Conservation (phyloP, 2,329 filamentous ascomycete species). For the Trichoderma cornu-damae region DNA sequence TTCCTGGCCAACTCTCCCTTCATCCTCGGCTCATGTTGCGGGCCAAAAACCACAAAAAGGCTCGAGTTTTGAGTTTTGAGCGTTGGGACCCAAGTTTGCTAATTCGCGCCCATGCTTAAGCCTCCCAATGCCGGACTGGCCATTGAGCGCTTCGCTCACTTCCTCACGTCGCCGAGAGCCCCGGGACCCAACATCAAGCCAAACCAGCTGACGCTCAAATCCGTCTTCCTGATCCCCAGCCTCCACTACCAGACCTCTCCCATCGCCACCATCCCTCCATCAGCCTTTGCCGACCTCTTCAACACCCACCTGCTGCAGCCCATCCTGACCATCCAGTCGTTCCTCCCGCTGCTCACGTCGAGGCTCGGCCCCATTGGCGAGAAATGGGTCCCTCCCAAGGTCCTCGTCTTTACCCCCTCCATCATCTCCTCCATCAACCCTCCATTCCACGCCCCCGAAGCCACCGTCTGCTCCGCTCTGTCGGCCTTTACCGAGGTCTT, state of each 20-base stretch:
- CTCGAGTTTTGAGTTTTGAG: not conserved
- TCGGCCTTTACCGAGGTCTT: slow-evolving; percentile 79
- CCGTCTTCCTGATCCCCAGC: slow-evolving; percentile 78
- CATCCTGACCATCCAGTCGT: slow-evolving; percentile 80
- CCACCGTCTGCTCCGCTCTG: slow-evolving; percentile 79
- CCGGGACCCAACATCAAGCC: slow-evolving; percentile 71
- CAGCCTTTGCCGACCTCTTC: slow-evolving; percentile 81
- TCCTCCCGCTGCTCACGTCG: slow-evolving; percentile 71
- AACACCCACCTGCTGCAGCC: slow-evolving; percentile 89
- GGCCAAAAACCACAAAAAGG: not conserved
- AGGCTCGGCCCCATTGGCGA: slow-evolving; percentile 51
- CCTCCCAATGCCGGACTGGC: slow-evolving; percentile 62
- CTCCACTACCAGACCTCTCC: slow-evolving; percentile 75
- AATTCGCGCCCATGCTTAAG: slow-evolving; percentile 38
- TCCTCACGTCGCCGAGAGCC: slow-evolving; percentile 68
- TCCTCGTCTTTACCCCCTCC: slow-evolving; percentile 72
- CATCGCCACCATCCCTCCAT: slow-evolving; percentile 77
- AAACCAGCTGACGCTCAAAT: slow-evolving; percentile 70
- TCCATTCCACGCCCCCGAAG: slow-evolving; percentile 79
- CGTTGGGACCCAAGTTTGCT: not conserved
- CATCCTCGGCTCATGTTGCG: not conserved
- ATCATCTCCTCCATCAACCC: slow-evolving; percentile 76
- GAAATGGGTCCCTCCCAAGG: slow-evolving; percentile 54
- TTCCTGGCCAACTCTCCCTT: too few relatives aligned
- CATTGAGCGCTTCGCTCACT: slow-evolving; percentile 65